Evolutionary conservation across 202 grass and related monocot species (phyloP).

Genomic region (Schoenoplectus tabernaemontani): DNA sequence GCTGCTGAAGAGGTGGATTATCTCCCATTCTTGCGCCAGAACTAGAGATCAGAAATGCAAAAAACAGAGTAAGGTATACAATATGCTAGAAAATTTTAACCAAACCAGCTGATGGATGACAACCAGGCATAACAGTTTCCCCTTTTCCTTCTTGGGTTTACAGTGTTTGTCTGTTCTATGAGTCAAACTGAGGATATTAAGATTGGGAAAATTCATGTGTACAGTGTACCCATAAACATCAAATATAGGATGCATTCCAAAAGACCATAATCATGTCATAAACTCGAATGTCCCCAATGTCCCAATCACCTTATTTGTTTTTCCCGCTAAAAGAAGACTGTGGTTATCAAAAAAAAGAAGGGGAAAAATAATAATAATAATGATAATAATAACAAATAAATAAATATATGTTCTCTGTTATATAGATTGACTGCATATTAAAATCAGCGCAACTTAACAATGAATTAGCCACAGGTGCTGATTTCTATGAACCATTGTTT

Average conservation of each 20-base stretch:
- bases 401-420: neutral
- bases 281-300: neutral
- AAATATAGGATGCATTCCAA: neutral
- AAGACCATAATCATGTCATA: neutral
- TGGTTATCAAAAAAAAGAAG: neutral
- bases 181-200: neutral
- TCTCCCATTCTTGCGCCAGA: slow-evolving; percentile 40
- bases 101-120: neutral
- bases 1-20: slow-evolving; percentile 44
- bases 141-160: neutral
- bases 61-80: slow-evolving; percentile 2
- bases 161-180: neutral
- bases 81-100: neutral
- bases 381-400: no score
- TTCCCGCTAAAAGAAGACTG: neutral
- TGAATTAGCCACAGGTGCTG: neutral
- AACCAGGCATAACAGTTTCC: neutral
- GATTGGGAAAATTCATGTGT: neutral
- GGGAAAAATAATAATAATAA: no score
- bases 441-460: neutral
- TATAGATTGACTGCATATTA: neutral
- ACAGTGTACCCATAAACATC: neutral
- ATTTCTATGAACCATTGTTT: neutral
- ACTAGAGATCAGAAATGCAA: slow-evolving; percentile 29
- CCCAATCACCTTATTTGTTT: neutral